These are phyloP conservation scores for Xylariaceae sp. DNA, from an alignment of 2,329 filamentous ascomycete species.

Conservation along the genomic window DNA sequence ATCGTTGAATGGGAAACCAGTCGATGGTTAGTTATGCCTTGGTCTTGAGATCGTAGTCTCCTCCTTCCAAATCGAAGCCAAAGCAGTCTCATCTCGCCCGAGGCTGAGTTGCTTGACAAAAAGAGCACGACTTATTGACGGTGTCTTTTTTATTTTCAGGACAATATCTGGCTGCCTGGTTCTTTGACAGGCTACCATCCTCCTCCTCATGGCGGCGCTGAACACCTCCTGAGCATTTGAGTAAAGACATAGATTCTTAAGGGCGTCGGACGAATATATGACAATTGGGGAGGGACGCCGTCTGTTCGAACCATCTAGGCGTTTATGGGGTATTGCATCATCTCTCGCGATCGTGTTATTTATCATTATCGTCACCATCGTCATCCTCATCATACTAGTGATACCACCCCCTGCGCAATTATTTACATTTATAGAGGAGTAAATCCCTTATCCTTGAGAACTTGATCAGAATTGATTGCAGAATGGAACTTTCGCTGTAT, in stretches of 20 bases:
- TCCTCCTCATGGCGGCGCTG: too few species aligned
- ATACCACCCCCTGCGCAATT: constrained; percentile 17
- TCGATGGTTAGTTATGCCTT: constrained; percentile 57
- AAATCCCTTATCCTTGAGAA: too few species aligned
- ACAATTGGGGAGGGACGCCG: too few species aligned
- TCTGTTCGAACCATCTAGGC: neutral
- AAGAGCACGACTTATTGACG: constrained; percentile 16
- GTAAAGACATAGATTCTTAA: too few species aligned
- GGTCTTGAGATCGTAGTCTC: neutral
- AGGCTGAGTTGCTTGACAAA: constrained; percentile 8
- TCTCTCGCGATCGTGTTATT: neutral
- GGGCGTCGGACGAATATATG: too few species aligned
- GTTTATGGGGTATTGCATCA: neutral
- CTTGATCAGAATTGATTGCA: too few species aligned
- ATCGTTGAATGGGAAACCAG: constrained; percentile 66
- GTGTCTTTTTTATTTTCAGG: constrained; percentile 15
- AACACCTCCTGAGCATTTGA: too few species aligned
- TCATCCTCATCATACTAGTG: constrained; percentile 20
- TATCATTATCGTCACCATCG: constrained; percentile 5
- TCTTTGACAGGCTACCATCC: constrained; percentile 9
- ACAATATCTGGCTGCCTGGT: constrained; percentile 21
- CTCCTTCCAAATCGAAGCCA: neutral
- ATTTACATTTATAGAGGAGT: neutral
- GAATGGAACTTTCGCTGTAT: too few species aligned
- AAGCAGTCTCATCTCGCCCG: neutral